Base-by-base conservation (phyloP, 805 yeast species). In the Lipomyces spencermartinsiae region DNA sequence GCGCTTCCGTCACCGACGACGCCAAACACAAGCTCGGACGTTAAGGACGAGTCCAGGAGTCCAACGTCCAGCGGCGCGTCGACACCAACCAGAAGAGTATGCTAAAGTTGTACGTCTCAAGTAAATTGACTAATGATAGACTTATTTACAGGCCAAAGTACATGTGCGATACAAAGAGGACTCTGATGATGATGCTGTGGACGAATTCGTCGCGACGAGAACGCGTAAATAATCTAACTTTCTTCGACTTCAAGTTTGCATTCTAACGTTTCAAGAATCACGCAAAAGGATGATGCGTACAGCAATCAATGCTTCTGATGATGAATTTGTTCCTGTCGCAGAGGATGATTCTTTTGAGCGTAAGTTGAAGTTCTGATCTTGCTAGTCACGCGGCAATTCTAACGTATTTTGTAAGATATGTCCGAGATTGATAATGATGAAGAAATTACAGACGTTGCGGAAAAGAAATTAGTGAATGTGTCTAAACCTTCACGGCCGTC, bases 261-360 rank as follows among this genome's bases (percentile, higher is more conserved):
- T 59, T n/a, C 58, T 59, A 31, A 59, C 35, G 14, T 25, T 25
- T 25, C 16, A 39, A 68, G 71, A 58, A 22, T 35, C 63, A 12
- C 66, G 58, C 9, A 56, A 62, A 10, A 68, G 74, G 62, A 46
- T 74, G 59, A 68, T 64, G 62, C 69, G 68, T 16, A 63, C 59
- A 49, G 35, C 19, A 8, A 73, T 72, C 39, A 74, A 73, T 19
- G 79, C 74, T 64, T 71, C 75, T 25, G 80, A 74, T 19, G 78
- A 76, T 55, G 83, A 80, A 39, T 82, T 79, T 43, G 77, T 73
- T 14, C 79, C 79, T 1, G 82, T 77, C n/a, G 78, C 74, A 8
- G 60, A 63, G 25, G 67, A 62, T 12, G 65, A 65, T 22, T 59
- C 56, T 9, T 59, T 49, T 37, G 67, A 65, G 31, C 54, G 68